Percentiles rank a stretch among this genome's conserved stretches.
These are phyloP conservation scores for Paecilomyces variotii DNA, from an alignment of 2,329 filamentous ascomycete genomes.

Conservation along the genomic window DNA sequence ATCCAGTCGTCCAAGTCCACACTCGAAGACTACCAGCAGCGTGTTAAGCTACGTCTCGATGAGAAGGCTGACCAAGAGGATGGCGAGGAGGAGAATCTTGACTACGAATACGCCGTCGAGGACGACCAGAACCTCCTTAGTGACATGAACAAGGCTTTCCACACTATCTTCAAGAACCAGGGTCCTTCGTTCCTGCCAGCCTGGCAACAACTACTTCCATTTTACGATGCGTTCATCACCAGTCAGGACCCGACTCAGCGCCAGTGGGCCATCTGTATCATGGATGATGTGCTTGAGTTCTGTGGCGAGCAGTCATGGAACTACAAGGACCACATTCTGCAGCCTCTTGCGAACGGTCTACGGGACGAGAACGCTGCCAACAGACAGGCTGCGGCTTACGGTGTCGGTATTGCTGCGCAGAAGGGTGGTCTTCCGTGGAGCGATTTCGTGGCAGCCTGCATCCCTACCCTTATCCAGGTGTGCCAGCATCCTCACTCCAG, in stretches of 20 bases:
- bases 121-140: constrained; percentile 94
- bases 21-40: constrained; percentile 84
- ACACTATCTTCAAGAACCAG: constrained; percentile 97
- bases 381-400: constrained; percentile 90
- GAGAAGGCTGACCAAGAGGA: constrained; percentile 79
- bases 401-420: constrained; percentile 89
- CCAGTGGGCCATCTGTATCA: constrained; percentile 98
- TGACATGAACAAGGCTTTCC: constrained; percentile 99
- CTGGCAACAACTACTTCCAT: constrained; percentile 79
- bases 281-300: constrained; percentile 97
- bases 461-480: constrained; percentile 78
- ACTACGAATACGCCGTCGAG: constrained; percentile 83
- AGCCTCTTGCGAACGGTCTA: constrained; percentile 80
- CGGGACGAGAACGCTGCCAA: constrained; percentile 81
- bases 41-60: constrained; percentile 74
- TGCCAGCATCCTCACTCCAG: constrained; percentile 74
- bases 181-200: constrained; percentile 72
- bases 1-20: constrained; percentile 79
- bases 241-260: constrained; percentile 80
- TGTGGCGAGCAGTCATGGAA: constrained; percentile 81
- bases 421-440: constrained; percentile 83
- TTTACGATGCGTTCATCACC: constrained; percentile 77
- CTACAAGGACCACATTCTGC: constrained; percentile 78
- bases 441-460: constrained; percentile 70
- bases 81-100: constrained; percentile 81